phyloP scores from a whole-genome alignment of 139 green algal genomes.

The Microglena sp. region DNA sequence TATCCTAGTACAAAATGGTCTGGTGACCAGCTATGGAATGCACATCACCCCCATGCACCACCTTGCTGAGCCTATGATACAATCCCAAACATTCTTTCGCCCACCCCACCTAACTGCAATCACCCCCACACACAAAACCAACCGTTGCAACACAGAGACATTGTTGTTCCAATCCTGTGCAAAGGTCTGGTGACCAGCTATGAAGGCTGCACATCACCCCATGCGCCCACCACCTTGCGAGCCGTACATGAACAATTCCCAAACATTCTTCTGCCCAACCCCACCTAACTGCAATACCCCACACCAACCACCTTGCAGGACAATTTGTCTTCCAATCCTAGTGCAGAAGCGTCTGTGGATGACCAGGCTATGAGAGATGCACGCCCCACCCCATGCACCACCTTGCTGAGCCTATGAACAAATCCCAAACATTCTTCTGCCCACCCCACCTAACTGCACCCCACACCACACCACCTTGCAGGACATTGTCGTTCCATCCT shows the following conservation, averaged over 20 bases:
- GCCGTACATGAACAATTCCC: not conserved
- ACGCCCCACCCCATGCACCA: too few species aligned
- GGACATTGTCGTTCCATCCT: too few species aligned
- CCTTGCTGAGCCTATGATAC: not conserved
- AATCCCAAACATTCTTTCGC: not conserved
- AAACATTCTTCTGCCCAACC: conserved; percentile 29
- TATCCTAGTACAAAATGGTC: conserved; percentile 10
- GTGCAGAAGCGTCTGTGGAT: too few species aligned
- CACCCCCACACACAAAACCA: conserved; percentile 6
- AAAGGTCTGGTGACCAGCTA: not conserved
- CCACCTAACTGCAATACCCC: too few species aligned
- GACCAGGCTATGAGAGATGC: too few species aligned
- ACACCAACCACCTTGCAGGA: too few species aligned
- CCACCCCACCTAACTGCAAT: not conserved
- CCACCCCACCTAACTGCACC: not conserved
- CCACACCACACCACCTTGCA: conserved; percentile 11
- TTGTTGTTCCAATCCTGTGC: too few species aligned
- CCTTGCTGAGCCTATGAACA: too few species aligned
- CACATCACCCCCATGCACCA: conserved; percentile 1
- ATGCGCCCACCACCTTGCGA: not conserved
- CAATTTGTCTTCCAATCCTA: too few species aligned
- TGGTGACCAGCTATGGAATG: conserved; percentile 2
- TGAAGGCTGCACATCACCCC: conserved; percentile 14
- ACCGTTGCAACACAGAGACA: conserved; percentile 6
- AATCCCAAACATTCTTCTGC: too few species aligned